Evolutionary conservation across 2,329 filamentous ascomycete species (phyloP), one percentile per base, ranked within the genome.

Genomic region (Erysiphe neolycopersici): DNA sequence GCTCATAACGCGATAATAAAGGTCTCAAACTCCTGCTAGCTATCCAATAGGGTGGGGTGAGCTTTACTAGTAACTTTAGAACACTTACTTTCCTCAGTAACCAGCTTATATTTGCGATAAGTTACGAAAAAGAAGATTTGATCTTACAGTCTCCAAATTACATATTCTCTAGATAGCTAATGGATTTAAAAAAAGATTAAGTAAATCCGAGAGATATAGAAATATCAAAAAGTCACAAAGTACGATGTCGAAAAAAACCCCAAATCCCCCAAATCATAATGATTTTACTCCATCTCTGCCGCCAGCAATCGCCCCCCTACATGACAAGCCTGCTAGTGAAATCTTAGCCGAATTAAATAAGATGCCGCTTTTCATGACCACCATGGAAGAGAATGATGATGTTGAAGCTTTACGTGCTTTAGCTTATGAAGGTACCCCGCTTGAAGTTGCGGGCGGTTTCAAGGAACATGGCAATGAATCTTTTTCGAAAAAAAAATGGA

Each of bases 311-410:
- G 68, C 67, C 16, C 66, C 65, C 2, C 61, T 71, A 38, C 66
- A 65, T 47, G 63, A 66, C 44, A 65, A 72, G 54, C 65, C 66
- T 4, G 63, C 63, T 0, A 70, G 76, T 41, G 71, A 79, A 50
- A 61, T 80, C 32, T 54, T 76, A 36, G 62, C 65, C 40, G 70
- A 77, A 52, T 64, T 81, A 61, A 79, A 78, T 54, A 71, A 73
- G 49, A 67, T 70, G 41, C 89, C 89, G 6, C 69, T 98, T 33
- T 98, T 98, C 66, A 98, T 98, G 89, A 95, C 84, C 29, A 76
- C 81, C 51, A 67, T 94, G 31, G 81, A 81, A 52, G 79, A 91
- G 49, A 93, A 93, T 55, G 66, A 78, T 48, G 75, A 80, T 51
- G 66, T 93, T 0, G 84, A 91, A 53, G 91, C 89, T 0, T 67